These are phyloP conservation scores for Phytophthora palmivora DNA, from an alignment of 352 stramenopile species.

Conservation along the genomic window DNA sequence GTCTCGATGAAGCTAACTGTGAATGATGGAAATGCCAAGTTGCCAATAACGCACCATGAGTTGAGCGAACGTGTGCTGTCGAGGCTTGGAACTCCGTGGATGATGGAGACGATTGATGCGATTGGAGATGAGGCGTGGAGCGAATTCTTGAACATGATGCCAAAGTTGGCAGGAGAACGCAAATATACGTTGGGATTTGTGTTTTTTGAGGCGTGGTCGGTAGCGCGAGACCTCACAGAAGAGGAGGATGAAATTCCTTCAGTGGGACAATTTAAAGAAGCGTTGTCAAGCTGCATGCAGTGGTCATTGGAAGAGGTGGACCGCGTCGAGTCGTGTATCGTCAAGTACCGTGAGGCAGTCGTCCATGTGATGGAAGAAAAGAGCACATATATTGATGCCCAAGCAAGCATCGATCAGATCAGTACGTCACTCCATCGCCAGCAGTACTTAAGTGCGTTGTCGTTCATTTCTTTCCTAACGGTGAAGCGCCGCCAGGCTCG, in stretches of 20 bases:
- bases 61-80: constrained; percentile 74
- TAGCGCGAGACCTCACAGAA: constrained; percentile 75
- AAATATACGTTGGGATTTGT: constrained; percentile 89
- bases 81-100: constrained; percentile 78
- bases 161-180: constrained; percentile 67
- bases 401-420: constrained; percentile 78
- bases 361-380: constrained; percentile 89
- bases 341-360: constrained; percentile 80
- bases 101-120: constrained; percentile 77
- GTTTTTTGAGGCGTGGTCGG: constrained; percentile 84
- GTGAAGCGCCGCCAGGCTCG: constrained; percentile 65
- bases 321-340: constrained; percentile 62
- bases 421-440: constrained; percentile 61
- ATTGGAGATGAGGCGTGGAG: constrained; percentile 74
- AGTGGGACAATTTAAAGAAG: constrained; percentile 73
- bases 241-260: constrained; percentile 82
- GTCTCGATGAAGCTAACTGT: constrained; percentile 83
- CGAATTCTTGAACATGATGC: constrained; percentile 79
- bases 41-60: constrained; percentile 83
- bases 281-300: constrained; percentile 79
- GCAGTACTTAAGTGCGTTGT: constrained; percentile 81
- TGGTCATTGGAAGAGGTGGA: constrained; percentile 72
- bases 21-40: constrained; percentile 80
- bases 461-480: constrained; percentile 75
- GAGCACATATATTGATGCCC: constrained; percentile 87